Evolutionary conservation across 2,329 filamentous ascomycete species (phyloP), one percentile per base, ranked within the genome.

Genomic region (Paracoccidioides lutzii): DNA sequence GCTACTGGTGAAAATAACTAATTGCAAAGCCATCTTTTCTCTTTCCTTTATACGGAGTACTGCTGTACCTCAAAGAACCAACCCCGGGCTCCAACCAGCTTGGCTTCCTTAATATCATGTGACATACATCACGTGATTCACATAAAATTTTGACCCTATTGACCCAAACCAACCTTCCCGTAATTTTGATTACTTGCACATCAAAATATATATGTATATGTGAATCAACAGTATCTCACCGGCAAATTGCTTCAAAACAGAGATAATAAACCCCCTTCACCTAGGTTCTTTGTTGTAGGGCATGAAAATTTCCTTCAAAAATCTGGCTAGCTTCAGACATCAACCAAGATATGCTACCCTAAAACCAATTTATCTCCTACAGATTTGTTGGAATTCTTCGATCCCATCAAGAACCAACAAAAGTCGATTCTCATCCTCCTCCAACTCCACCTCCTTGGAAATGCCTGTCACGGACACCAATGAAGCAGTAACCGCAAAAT

Each of bases 271-370:
- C 6, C 22, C 46, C 9, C 22, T 8, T 35, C 30, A 28, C 14
- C 28, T 41, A 9, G 32, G 22, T 22, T 22, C 22, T 22, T 22
- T 22, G 22, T 22, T 22, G 22, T 22, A 53, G 40, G 56, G 58
- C 35, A 59, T 59, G 58, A 55, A 44, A 56, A 9, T n/a, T 12
- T 28, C 41, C 15, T 28, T 44, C 45, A 22, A 46, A 52, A 57
- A 53, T 37, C 49, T 55, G 49, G 15, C 35, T 35, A 51, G 50
- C 54, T 54, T 56, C 32, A 33, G 40, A 35, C 33, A 51, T 6
- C 38, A 46, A 14, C 5, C 56, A 10, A n/a, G 33, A 22, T 49
- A 49, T 45, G 40, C 44, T n/a, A 37, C 32, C 43, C 4, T 22
- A 51, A n/a, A 37, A 41, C 37, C 15, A 15, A 28, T 41, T 10